Evolutionary conservation across 2,329 filamentous ascomycete genomes (phyloP), one percentile per base, ranked within the genome.

Genomic region (Aspergillus versicolor): DNA sequence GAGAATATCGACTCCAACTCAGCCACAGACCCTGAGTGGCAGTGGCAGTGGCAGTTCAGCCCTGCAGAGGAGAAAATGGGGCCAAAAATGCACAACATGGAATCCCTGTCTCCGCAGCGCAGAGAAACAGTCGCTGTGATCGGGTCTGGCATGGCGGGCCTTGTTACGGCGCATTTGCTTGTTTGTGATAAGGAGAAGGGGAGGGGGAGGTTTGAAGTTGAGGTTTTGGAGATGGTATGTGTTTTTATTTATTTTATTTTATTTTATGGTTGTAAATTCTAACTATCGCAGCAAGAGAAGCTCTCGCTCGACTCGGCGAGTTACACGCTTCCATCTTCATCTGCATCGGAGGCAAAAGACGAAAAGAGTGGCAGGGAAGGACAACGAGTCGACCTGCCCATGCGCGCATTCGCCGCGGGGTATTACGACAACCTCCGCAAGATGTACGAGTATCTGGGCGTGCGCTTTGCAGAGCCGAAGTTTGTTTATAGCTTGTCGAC

Each of bases 381-480:
- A 12, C 27, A 70, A 50, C 75, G 77, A 59, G 69, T 80, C 40
- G 79, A 82, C 67, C 65, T 82, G 41, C 80, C 80, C 34, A 82
- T 82, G 80, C 78, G 80, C 51, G 77, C 76, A 6, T 81, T 82
- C 59, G 77, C 77, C 13, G 77, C 73, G 9, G 78, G 79, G 19
- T 87, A 82, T 67, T 86, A 87, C 64, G 66, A 70, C 46, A 83
- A 85, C 59, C 70, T 87, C 48, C 78, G 76, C 60, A 73, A 75
- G 24, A 82, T 87, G 79, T 86, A 86, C 67, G 73, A 81, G 24
- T 74, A 84, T 61, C 70, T 87, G 3, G 77, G 73, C 2, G 73
- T 87, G 12, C 70, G 71, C 5, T 82, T 83, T 57, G 75, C 78
- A 41, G 71, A 76, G 12, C 76, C 82, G 53, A 75, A 73, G 15